These are phyloP conservation scores for Sporisorium scitamineum DNA, from an alignment of 1,284 basidiomycete species.

Conservation along the genomic window DNA sequence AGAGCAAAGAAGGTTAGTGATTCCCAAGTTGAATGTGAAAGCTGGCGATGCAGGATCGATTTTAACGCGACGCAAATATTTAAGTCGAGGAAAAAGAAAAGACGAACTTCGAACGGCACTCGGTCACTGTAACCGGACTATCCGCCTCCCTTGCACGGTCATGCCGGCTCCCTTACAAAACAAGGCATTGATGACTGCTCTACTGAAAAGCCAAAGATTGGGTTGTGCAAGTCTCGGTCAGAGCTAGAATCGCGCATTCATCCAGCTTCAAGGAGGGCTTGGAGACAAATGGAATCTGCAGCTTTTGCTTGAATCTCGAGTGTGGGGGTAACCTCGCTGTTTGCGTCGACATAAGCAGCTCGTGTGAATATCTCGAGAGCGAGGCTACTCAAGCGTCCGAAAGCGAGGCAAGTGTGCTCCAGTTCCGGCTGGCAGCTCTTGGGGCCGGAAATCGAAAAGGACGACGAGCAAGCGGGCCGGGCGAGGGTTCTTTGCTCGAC, in stretches of 20 bases:
- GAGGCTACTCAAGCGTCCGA: slow-evolving; percentile 13
- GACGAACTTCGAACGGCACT: not conserved
- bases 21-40: slow-evolving; percentile 1
- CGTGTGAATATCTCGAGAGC: slow-evolving; percentile 14
- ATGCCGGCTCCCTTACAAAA: not conserved
- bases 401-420: not conserved
- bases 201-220: too few relatives aligned
- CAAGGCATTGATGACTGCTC: not conserved
- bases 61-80: slow-evolving; percentile 3
- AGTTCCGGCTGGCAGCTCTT: slow-evolving; percentile 10
- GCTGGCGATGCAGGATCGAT: not conserved
- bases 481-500: not conserved
- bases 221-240: too few relatives aligned
- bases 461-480: not conserved
- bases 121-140: not conserved
- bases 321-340: slow-evolving; percentile 14
- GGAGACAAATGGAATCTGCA: not conserved
- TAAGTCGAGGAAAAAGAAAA: not conserved
- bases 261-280: too few relatives aligned
- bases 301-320: not conserved
- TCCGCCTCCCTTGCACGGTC: not conserved
- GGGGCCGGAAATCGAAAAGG: slow-evolving; percentile 3
- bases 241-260: too few relatives aligned
- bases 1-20: not conserved
- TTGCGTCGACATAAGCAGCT: slow-evolving; percentile 16